These are phyloP conservation scores for Mayamaea pseudoterrestris DNA, from an alignment of 108 stramenopile species.

Conservation along the genomic window DNA sequence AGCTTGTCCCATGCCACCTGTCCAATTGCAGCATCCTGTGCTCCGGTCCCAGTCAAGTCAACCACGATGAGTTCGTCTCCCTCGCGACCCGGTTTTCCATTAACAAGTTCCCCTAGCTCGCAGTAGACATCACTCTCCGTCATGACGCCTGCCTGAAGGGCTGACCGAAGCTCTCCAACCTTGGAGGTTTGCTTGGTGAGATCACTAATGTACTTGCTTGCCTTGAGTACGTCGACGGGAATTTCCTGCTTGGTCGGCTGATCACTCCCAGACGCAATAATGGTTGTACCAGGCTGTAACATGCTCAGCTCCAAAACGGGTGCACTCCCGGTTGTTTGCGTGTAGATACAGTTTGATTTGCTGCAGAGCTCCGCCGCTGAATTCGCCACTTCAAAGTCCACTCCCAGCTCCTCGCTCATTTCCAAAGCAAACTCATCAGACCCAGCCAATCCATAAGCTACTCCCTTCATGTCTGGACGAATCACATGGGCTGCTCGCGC, in stretches of 20 bases:
- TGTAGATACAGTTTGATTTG: slow-evolving; percentile 72
- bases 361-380: slow-evolving; percentile 67
- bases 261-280: slow-evolving; percentile 87
- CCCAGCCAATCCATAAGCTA: slow-evolving; percentile 62
- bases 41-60: slow-evolving; percentile 91
- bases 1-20: slow-evolving; percentile 81
- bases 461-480: slow-evolving; percentile 60
- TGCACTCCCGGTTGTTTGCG: slow-evolving; percentile 72
- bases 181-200: slow-evolving; percentile 83
- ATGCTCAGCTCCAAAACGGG: slow-evolving; percentile 72
- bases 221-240: slow-evolving; percentile 67
- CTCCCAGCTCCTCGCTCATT: slow-evolving; percentile 72
- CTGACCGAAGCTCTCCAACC: slow-evolving; percentile 82
- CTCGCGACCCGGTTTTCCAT: slow-evolving; percentile 83
- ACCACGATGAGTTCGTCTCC: slow-evolving; percentile 91
- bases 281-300: slow-evolving; percentile 81
- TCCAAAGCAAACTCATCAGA: slow-evolving; percentile 60
- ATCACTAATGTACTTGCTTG: slow-evolving; percentile 76
- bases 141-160: slow-evolving; percentile 78
- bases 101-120: slow-evolving; percentile 87
- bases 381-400: slow-evolving; percentile 60
- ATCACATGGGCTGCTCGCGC: slow-evolving; percentile 75
- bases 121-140: slow-evolving; percentile 85
- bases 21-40: slow-evolving; percentile 87
- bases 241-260: slow-evolving; percentile 94